These are phyloP conservation scores for Aspergillus indologenus DNA, from an alignment of 495 filamentous ascomycete genomes.

Conservation along the genomic window DNA sequence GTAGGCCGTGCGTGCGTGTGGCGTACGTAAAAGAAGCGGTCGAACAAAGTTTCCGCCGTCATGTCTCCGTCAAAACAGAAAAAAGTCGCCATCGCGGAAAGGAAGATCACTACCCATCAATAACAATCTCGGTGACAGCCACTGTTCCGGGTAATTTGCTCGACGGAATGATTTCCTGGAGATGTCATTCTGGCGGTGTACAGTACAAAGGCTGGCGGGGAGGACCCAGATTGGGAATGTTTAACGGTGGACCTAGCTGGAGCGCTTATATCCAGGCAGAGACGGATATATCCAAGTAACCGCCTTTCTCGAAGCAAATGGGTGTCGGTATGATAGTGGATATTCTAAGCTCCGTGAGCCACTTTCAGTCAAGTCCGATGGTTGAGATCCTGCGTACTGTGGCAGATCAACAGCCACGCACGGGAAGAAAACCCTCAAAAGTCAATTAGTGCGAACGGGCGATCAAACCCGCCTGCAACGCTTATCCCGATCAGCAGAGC, in stretches of 20 bases:
- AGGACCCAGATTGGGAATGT: constrained; percentile 18
- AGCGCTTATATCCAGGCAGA: neutral
- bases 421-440: neutral
- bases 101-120: neutral
- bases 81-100: constrained; percentile 4
- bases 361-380: too few species aligned
- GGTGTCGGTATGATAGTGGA: too few species aligned
- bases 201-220: constrained; percentile 7
- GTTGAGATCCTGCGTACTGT: too few species aligned
- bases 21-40: constrained; percentile 1
- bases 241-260: constrained; percentile 16
- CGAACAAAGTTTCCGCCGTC: neutral
- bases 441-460: neutral
- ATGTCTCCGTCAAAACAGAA: neutral
- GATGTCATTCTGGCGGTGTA: constrained; percentile 24
- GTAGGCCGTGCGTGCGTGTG: neutral
- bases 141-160: constrained; percentile 8
- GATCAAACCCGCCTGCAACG: neutral
- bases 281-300: neutral
- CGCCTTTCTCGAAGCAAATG: too few species aligned
- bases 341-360: too few species aligned
- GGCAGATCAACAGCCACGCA: neutral
- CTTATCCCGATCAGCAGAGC: neutral
- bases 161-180: neutral
- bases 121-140: neutral